Evolutionary conservation across 108 stramenopile species (phyloP), one percentile per base, ranked within the genome.

Genomic region (Skeletonema costatum): DNA sequence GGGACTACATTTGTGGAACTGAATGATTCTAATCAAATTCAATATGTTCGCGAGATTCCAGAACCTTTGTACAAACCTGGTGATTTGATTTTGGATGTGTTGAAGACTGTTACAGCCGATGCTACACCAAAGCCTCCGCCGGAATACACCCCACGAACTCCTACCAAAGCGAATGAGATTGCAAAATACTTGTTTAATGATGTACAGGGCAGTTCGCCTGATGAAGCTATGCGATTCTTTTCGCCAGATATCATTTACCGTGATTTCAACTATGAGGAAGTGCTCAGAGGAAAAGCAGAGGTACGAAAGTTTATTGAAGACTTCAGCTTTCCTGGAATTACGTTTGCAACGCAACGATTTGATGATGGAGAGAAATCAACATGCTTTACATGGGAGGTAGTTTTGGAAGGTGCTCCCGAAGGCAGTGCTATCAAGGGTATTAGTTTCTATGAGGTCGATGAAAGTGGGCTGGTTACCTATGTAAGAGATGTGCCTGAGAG

Each of bases 311-410:
- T 93, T 53, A 88, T 90, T 50, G 86, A 89, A 66, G 90, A 93
- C 68, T 93, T 93, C 68, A 80, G 78, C 7, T 90, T 93, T 77
- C 92, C 92, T 1, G 92, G 92, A 1, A 90, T 90, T 60, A 87
- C 87, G 66, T 93, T 93, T 75, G 60, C 71, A 13, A 75, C 88
- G 4, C 78, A 89, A 35, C 60, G 86, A 39, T 87, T 90, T 73
- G 88, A 89, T 74, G 92, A 93, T 84, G 92, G 92, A 10, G 51
- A 81, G 2, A 39, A 68, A 31, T 81, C 84, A 39, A 85, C 88
- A 17, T 90, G 92, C 71, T 93, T 93, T 51, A 93, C 89, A 42
- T 93, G 92, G 92, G 89, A 93, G 31, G 88, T 93, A 5, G 67
- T 84, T 30, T 61, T 93, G 66, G 87, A 78, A 13, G 90, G 85